Evolutionary conservation across 2,329 filamentous ascomycete genomes (phyloP).

Genomic region (Nothophaeocryptopus gaeumannii): DNA sequence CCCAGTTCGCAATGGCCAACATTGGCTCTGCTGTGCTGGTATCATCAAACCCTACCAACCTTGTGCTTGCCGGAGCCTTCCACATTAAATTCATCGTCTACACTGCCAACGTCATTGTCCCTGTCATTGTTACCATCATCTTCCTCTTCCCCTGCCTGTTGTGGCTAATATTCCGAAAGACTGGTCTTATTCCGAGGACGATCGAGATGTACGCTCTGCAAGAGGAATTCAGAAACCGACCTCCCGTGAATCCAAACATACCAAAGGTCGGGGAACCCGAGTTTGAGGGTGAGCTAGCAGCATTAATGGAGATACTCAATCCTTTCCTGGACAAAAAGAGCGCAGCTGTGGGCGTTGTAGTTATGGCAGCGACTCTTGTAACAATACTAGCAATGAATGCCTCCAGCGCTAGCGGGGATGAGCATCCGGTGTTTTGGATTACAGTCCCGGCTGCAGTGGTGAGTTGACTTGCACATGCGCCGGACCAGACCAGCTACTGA

Average conservation of each 20-base stretch:
- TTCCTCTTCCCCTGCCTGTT: conserved; percentile 67
- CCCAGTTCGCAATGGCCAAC: conserved; percentile 70
- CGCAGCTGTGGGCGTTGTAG: conserved; percentile 60
- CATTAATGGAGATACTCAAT: conserved; percentile 71
- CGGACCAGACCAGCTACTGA: no score
- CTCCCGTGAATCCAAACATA: conserved; percentile 70
- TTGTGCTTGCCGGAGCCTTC: conserved; percentile 71
- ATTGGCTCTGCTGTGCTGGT: conserved; percentile 73
- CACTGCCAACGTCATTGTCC: conserved; percentile 74
- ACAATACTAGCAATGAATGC: conserved; percentile 66
- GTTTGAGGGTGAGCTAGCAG: conserved; percentile 55
- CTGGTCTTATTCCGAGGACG: conserved; percentile 60
- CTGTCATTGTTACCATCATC: conserved; percentile 63
- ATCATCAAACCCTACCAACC: conserved; percentile 74
- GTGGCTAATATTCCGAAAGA: conserved; percentile 65
- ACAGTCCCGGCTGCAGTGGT: conserved; percentile 66
- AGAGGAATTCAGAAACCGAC: conserved; percentile 52
- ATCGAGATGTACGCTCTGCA: conserved; percentile 69
- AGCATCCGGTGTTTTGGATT: conserved; percentile 64
- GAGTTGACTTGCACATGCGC: no score
- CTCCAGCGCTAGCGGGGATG: conserved; percentile 46
- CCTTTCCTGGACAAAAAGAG: conserved; percentile 67
- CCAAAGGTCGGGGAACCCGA: conserved; percentile 59
- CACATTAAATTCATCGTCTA: conserved; percentile 69
- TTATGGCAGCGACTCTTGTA: conserved; percentile 67